Conservation (phyloP, 345 rosid genomes). For the Kandelia obovata region DNA sequence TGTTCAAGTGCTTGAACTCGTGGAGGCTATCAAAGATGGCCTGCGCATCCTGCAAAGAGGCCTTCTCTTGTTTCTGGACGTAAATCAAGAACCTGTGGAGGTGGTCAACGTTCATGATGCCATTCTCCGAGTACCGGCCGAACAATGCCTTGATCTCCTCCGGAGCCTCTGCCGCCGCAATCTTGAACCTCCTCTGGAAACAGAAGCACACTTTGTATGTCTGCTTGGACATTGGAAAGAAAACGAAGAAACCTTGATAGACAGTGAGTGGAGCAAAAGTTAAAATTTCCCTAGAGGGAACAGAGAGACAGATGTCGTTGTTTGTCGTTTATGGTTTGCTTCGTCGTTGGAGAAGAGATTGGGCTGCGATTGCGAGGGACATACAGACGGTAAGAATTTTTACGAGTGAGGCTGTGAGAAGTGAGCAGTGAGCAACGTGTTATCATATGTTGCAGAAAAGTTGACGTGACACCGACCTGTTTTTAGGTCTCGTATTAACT, state of each 20-base stretch:
- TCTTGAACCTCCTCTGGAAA: slow-evolving; percentile 72
- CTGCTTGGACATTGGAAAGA: slow-evolving; percentile 54
- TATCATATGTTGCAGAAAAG: background rate
- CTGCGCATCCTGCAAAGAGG: slow-evolving; percentile 54
- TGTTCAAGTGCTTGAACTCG: slow-evolving; percentile 36
- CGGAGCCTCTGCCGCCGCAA: slow-evolving; percentile 73
- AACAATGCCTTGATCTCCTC: slow-evolving; percentile 57
- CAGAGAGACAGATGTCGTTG: background rate
- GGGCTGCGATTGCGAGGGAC: too few relatives aligned
- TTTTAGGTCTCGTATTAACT: too few relatives aligned
- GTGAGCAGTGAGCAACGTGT: background rate
- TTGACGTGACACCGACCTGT: background rate
- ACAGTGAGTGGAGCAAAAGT: too few relatives aligned
- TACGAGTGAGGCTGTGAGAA: too few relatives aligned
- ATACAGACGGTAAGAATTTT: background rate
- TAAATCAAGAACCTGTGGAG: slow-evolving; percentile 53
- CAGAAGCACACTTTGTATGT: slow-evolving; percentile 70
- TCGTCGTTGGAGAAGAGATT: too few relatives aligned
- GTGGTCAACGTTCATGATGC: slow-evolving; percentile 43
- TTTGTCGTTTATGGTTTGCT: too few relatives aligned
- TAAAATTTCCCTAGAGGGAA: background rate
- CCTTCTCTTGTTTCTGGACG: slow-evolving; percentile 44
- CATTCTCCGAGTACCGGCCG: slow-evolving; percentile 42
- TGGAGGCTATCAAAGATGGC: slow-evolving; percentile 44
- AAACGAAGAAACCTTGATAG: background rate